Conservation (phyloP, 345 rosid genomes). For the Salix dunnii region DNA sequence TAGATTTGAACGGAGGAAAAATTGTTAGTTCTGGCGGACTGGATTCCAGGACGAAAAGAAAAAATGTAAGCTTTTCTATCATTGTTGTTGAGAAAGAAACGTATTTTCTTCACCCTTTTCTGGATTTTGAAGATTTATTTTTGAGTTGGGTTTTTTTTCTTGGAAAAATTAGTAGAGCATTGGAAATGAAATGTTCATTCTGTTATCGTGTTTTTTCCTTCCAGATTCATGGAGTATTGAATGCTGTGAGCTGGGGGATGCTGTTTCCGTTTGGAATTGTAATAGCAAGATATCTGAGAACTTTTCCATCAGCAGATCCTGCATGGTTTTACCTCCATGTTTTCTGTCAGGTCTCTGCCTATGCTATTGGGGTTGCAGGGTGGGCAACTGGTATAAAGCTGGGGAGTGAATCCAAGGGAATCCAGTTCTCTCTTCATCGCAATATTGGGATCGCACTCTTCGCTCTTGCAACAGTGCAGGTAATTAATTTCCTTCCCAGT, state of each 20-base stretch:
- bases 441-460: conserved; percentile 72
- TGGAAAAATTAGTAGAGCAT: neutral
- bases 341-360: conserved; percentile 67
- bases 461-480: conserved; percentile 72
- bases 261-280: conserved; percentile 67
- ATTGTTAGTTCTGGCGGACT: neutral
- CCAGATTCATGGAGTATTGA: conserved; percentile 86
- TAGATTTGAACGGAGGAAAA: conserved; percentile 29
- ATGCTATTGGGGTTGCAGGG: conserved; percentile 76
- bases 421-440: conserved; percentile 41
- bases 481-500: conserved; percentile 6
- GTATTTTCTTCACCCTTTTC: neutral
- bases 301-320: conserved; percentile 73
- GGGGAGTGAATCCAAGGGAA: conserved; percentile 59
- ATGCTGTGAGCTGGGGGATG: conserved; percentile 84
- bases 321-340: conserved; percentile 83
- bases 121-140: neutral
- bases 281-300: conserved; percentile 67
- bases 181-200: neutral
- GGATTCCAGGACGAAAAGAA: conserved; percentile 38
- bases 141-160: neutral
- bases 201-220: neutral
- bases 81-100: neutral
- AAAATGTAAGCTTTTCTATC: conserved; percentile 40
- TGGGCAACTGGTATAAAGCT: conserved; percentile 90